Evolutionary conservation across 2,329 filamentous ascomycete genomes (phyloP).

Genomic region (Aspergillus oerlinghausenensis): DNA sequence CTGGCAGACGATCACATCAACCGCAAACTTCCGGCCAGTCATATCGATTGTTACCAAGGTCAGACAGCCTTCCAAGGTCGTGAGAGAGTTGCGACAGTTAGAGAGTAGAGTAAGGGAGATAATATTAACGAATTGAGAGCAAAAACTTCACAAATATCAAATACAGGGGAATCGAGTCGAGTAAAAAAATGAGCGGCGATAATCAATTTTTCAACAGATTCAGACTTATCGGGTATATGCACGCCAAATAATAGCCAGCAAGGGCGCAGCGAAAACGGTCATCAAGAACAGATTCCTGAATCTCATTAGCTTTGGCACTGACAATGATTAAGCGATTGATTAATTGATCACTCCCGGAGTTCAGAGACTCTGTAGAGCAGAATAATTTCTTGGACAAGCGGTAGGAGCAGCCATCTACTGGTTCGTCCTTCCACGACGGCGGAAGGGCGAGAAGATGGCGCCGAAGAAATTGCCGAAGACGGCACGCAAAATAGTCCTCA

Average conservation of each 20-base stretch:
- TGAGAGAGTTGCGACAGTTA: constrained; percentile 13
- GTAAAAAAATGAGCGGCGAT: constrained; percentile 21
- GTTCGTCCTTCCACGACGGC: constrained; percentile 28
- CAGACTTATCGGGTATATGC: constrained; percentile 21
- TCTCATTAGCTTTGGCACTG: constrained; percentile 26
- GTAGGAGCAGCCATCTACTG: constrained; percentile 17
- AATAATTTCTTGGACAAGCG: not conserved
- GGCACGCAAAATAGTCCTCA: constrained; percentile 37
- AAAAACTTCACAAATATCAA: constrained; percentile 19
- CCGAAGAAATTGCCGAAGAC: constrained; percentile 40
- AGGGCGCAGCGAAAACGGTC: constrained; percentile 25
- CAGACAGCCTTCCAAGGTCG: constrained; percentile 6
- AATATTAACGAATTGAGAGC: constrained; percentile 13
- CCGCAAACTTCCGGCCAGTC: not conserved
- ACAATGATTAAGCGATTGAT: constrained; percentile 11
- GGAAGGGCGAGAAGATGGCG: constrained; percentile 36
- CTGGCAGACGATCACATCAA: constrained; percentile 3
- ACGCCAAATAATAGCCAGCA: constrained; percentile 29
- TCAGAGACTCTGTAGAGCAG: constrained; percentile 4
- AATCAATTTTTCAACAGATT: constrained; percentile 12
- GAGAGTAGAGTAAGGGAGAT: constrained; percentile 18
- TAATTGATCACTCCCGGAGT: constrained; percentile 1
- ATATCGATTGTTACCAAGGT: not conserved
- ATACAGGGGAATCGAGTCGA: constrained; percentile 34
- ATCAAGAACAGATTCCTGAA: constrained; percentile 30